Conservation (phyloP, 2,329 filamentous ascomycete genomes). For the Dothideomycetes sp. region DNA sequence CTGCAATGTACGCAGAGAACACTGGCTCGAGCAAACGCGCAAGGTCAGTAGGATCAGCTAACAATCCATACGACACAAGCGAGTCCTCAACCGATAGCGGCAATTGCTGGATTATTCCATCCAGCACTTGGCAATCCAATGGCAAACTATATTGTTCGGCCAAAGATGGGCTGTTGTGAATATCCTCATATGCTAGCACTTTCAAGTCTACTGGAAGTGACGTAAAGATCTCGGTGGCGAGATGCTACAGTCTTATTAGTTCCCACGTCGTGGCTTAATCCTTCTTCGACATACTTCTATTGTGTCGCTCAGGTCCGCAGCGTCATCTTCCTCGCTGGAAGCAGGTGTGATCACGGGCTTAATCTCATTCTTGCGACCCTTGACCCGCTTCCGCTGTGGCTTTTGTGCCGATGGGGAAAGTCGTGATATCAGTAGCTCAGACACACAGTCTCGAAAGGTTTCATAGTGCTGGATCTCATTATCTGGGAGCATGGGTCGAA, state of each 20-base stretch:
- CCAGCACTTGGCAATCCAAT: slow-evolving; percentile 23
- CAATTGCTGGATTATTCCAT: slow-evolving; percentile 41
- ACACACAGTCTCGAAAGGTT: slow-evolving; percentile 64
- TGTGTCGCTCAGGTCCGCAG: slow-evolving; percentile 67
- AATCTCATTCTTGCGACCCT: slow-evolving; percentile 28
- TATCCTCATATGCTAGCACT: slow-evolving; percentile 48
- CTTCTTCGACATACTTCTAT: slow-evolving; percentile 44
- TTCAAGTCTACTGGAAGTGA: slow-evolving; percentile 51
- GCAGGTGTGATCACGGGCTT: slow-evolving; percentile 20
- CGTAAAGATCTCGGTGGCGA: slow-evolving; percentile 58
- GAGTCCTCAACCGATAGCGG: slow-evolving; percentile 55
- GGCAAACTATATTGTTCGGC: slow-evolving; percentile 47
- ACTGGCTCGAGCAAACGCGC: slow-evolving; percentile 51
- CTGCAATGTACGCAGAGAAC: slow-evolving; percentile 50
- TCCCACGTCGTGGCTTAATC: background rate
- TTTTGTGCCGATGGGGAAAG: slow-evolving; percentile 38
- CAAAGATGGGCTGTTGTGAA: slow-evolving; percentile 39
- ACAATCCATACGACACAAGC: slow-evolving; percentile 54
- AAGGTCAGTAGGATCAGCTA: slow-evolving; percentile 35
- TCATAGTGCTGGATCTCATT: slow-evolving; percentile 46
- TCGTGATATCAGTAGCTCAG: slow-evolving; percentile 55
- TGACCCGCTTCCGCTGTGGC: slow-evolving; percentile 33
- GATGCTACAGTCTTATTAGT: slow-evolving; percentile 39
- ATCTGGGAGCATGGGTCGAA: slow-evolving; percentile 21
- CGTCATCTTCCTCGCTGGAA: slow-evolving; percentile 19